A percentile compares a stretch with the other conserved stretches of the same genome.
Conservation (phyloP, 192 early-diverging fungal genomes). For the Coemansia sp. region DNA sequence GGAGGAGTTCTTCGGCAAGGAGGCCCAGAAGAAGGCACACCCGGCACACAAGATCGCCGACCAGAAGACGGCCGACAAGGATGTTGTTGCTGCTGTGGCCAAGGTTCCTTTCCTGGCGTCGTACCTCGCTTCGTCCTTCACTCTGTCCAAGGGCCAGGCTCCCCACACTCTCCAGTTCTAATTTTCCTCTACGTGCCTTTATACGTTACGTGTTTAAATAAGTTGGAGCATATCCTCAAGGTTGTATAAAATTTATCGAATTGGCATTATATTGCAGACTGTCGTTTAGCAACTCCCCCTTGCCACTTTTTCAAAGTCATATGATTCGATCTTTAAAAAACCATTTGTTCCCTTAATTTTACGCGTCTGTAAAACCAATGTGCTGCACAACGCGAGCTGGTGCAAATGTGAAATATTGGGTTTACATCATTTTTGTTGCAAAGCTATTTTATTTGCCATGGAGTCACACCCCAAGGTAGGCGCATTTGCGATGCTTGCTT, state of each 20-base stretch:
- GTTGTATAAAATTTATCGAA: too few relatives aligned
- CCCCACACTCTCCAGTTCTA: slow-evolving; percentile 97
- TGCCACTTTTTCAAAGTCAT: too few relatives aligned
- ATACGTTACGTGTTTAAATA: too few relatives aligned
- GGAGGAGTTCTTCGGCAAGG: slow-evolving; percentile 84
- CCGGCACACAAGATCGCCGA: slow-evolving; percentile 75
- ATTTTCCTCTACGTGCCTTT: slow-evolving; percentile 24
- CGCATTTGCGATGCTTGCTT: neutral
- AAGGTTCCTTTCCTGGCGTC: slow-evolving; percentile 84
- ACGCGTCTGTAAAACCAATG: too few relatives aligned
- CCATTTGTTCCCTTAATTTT: too few relatives aligned
- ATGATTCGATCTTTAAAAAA: too few relatives aligned
- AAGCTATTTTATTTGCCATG: neutral
- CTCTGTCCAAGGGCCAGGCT: slow-evolving; percentile 93
- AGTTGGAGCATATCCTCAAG: too few relatives aligned
- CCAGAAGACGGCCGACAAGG: slow-evolving; percentile 91
- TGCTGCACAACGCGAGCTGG: too few relatives aligned
- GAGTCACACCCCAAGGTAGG: neutral
- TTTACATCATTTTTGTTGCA: too few relatives aligned
- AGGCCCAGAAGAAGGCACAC: slow-evolving; percentile 76
- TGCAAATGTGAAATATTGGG: too few relatives aligned
- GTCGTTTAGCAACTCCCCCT: neutral
- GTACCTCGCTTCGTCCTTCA: slow-evolving; percentile 88
- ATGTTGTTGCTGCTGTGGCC: slow-evolving; percentile 72
- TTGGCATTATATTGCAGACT: neutral